Base-by-base conservation (phyloP, 1,284 basidiomycete genomes). In the Megacollybia platyphylla region DNA sequence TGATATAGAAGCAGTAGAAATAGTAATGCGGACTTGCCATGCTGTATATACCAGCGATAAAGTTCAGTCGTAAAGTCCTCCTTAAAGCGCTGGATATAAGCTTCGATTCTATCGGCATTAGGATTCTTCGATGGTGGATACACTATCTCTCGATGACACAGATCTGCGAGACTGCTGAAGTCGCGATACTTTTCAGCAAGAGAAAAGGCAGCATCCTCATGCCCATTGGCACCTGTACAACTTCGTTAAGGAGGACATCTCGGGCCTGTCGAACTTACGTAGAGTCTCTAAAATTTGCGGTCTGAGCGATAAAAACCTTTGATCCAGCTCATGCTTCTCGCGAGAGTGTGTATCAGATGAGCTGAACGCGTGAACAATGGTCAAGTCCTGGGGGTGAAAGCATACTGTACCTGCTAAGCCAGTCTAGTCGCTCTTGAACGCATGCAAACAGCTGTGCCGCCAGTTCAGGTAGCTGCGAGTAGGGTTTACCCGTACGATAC, bases 141-240 rank as follows among this genome's bases (percentile, higher is more conserved):
- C 7, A 79, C 68, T 4, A 60, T 65, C 10, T 75, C 75, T 45
- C 74, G 72, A 56, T 89, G 77, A 59, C 87, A 91, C 4, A 97
- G 70, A 35, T 82, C 76, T 15, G 85, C 88, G 7, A 97, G 71
- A 30, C 78, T 87, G 9, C 73, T 66, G 63, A 87, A 96, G 58
- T 96, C 91, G 18, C 70, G 70, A 57, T 92, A 91, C 49, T 83
- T 70, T 53, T 94, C 89, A 2, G 91, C 90, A 1, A 96, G 72
- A 5, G 66, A 59, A 57, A 90, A 92, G 0, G 90, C 90, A 40
- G 78, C 64, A 29, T 74, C 68, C 6, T 73, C 69, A 49, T 82
- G 71, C 3, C 81, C 82, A 44, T 79, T 76, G 41, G 68, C 69
- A n/a, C 79, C 80, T 85, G 42, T 34, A 29, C 32, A 37, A 39